Evolutionary conservation across 257 asterid species (phyloP).

Genomic region (Solanum habrochaites): DNA sequence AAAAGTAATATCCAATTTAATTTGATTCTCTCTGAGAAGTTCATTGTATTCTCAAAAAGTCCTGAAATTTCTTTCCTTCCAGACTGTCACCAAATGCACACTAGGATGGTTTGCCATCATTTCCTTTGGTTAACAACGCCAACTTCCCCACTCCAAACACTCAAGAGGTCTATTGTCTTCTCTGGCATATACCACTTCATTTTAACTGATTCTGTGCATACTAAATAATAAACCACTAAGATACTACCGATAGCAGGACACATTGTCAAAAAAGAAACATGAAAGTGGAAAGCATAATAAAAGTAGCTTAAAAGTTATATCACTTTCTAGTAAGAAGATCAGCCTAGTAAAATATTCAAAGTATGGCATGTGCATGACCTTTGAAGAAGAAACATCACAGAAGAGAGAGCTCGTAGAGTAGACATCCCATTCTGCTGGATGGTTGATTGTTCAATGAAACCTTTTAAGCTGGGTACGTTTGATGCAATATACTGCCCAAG

Average conservation of each 20-base stretch:
- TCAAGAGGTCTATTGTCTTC: neutral
- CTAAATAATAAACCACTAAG: neutral
- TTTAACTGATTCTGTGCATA: neutral
- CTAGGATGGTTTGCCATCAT: neutral
- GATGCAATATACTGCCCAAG: constrained; percentile 65
- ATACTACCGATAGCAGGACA: neutral
- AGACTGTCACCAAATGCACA: neutral
- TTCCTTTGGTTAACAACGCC: neutral
- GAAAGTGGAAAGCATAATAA: neutral
- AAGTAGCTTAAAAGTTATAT: neutral
- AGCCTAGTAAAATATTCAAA: neutral
- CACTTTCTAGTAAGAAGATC: neutral
- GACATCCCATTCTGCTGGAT: constrained; percentile 49
- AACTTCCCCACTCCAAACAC: neutral
- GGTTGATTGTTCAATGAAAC: constrained; percentile 37
- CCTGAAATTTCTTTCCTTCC: neutral
- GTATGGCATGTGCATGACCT: constrained; percentile 33
- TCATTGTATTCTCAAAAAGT: neutral
- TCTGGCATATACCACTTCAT: neutral
- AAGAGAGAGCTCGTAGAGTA: constrained; percentile 55
- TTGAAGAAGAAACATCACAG: constrained; percentile 62
- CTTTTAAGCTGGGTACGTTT: constrained; percentile 63
- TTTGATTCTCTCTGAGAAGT: neutral
- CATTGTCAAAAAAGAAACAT: neutral
- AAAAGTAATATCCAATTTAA: neutral